Evolutionary conservation across 106 monocot genomes (phyloP).

Genomic region (Cymbidium sinense): DNA sequence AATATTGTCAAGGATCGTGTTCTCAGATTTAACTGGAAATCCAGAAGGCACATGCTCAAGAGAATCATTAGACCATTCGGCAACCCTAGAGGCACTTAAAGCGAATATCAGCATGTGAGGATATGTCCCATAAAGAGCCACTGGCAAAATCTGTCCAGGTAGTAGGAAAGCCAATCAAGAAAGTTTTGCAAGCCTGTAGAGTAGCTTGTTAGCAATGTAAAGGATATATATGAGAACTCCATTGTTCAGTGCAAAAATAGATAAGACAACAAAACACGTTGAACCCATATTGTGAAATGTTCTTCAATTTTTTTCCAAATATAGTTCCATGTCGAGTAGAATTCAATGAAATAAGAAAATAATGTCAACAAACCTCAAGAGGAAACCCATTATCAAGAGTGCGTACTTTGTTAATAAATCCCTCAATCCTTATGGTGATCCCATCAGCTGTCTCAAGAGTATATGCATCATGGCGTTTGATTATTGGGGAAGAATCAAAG

Average conservation of each 20-base stretch:
- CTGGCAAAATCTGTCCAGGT: neutral
- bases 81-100: neutral
- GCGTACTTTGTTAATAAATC: constrained; percentile 9
- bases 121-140: neutral
- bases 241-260: neutral
- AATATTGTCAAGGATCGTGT: neutral
- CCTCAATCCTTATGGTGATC: constrained; percentile 13
- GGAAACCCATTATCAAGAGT: constrained; percentile 13
- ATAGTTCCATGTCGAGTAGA: neutral
- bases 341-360: constrained; percentile 2
- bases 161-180: constrained; percentile 8
- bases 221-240: neutral
- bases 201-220: neutral
- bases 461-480: constrained; percentile 5
- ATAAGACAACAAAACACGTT: neutral
- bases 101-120: neutral
- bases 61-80: neutral
- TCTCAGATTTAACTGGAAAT: constrained; percentile 3
- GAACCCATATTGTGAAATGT: neutral
- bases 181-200: constrained; percentile 6
- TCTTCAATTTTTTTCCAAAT: neutral
- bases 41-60: too few species aligned
- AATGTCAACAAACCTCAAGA: neutral
- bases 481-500: constrained; percentile 13
- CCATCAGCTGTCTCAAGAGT: constrained; percentile 16